Percentiles rank a stretch among this genome's conserved stretches.
phyloP scores from a whole-genome alignment of 768 basidiomycete genomes.

The Grammothele lineata region DNA sequence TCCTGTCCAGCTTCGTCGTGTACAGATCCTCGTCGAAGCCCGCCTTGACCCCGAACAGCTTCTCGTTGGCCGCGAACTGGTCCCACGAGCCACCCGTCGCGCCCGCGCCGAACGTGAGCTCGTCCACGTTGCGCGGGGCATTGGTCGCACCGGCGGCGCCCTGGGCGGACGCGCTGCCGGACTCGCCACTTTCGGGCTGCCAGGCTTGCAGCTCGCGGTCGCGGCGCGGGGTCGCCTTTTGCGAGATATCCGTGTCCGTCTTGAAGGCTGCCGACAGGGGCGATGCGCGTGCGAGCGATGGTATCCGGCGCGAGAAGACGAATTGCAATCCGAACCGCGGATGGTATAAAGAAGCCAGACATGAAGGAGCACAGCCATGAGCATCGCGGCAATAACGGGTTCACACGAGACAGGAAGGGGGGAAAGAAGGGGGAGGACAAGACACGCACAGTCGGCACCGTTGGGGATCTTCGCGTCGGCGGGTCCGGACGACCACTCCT shows the following conservation, averaged over 20 bases:
- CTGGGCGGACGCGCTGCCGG: conserved; percentile 29
- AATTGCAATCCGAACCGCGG: too few species aligned
- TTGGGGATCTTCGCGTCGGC: conserved; percentile 51
- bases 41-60: conserved; percentile 87
- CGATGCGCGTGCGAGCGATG: neutral
- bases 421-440: conserved; percentile 1
- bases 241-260: conserved; percentile 77
- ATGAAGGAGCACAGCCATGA: conserved; percentile 10
- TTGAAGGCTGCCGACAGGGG: conserved; percentile 64
- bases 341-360: neutral
- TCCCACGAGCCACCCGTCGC: conserved; percentile 64
- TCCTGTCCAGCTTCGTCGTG: conserved; percentile 89
- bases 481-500: conserved; percentile 68
- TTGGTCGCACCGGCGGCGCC: conserved; percentile 18
- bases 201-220: conserved; percentile 83
- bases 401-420: neutral
- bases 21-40: conserved; percentile 92
- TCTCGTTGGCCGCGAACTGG: conserved; percentile 91
- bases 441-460: conserved; percentile 61
- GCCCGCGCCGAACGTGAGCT: conserved; percentile 63
- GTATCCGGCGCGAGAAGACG: neutral
- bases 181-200: conserved; percentile 39
- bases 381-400: conserved; percentile 2
- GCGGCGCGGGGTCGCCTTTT: conserved; percentile 46
- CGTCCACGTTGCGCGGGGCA: conserved; percentile 43